A percentile compares a stretch with the other conserved stretches of the same genome.
Evolutionary conservation across 176 grass and related monocot genomes (phyloP).

Genomic region (bread wheat (Triticum aestivum)): DNA sequence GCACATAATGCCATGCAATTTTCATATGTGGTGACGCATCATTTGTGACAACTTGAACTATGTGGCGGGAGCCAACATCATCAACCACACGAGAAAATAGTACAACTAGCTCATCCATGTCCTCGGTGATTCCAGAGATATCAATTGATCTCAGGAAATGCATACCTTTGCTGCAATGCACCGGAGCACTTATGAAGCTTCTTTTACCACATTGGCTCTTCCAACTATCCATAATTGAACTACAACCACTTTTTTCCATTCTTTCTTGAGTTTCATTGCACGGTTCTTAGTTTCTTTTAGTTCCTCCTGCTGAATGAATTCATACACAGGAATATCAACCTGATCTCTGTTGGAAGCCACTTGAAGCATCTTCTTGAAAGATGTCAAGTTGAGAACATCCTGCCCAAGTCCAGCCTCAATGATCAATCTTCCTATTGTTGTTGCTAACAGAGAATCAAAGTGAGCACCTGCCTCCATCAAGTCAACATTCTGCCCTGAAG

Average conservation of each 20-base stretch:
- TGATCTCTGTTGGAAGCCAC: constrained; percentile 14
- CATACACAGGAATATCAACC: constrained; percentile 43
- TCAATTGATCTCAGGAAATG: constrained; percentile 76
- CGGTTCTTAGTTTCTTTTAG: constrained; percentile 41
- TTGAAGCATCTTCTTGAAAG: constrained; percentile 58
- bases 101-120: constrained; percentile 49
- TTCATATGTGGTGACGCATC: constrained; percentile 63
- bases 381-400: constrained; percentile 47
- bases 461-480: constrained; percentile 21
- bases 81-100: constrained; percentile 49
- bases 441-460: constrained; percentile 31
- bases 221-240: constrained; percentile 69
- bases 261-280: constrained; percentile 48
- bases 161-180: constrained; percentile 54
- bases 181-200: constrained; percentile 53
- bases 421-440: constrained; percentile 63
- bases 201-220: constrained; percentile 48
- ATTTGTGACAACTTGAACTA: constrained; percentile 70
- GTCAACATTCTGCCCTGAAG: too few relatives aligned
- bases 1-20: constrained; percentile 50
- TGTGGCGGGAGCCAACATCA: constrained; percentile 53
- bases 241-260: constrained; percentile 63
- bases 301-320: constrained; percentile 61
- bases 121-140: constrained; percentile 45
- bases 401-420: constrained; percentile 63